Percentiles rank a stretch among this genome's conserved stretches.
Evolutionary conservation across 805 yeast species (phyloP).

Genomic region (Schwanniomyces yamadae): DNA sequence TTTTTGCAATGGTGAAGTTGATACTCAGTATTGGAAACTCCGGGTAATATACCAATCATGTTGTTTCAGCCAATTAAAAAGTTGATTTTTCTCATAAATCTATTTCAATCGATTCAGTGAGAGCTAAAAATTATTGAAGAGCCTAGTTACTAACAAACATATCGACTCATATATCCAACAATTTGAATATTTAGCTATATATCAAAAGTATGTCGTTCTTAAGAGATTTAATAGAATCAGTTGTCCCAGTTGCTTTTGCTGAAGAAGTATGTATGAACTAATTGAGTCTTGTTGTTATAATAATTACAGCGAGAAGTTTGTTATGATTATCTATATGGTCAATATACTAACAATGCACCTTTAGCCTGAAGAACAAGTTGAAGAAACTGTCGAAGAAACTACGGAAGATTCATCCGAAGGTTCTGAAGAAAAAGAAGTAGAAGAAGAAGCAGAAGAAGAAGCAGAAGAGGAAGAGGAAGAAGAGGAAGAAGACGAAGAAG

Average conservation of each 20-base stretch:
- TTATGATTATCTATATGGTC: too few relatives aligned
- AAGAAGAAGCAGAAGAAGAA: constrained; percentile 36
- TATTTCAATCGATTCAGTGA: constrained; percentile 1
- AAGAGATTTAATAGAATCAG: constrained; percentile 75
- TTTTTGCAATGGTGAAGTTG: too few relatives aligned
- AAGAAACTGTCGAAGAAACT: constrained; percentile 44
- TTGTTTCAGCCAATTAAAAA: constrained; percentile 24
- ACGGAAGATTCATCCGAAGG: constrained; percentile 24
- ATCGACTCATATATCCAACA: too few relatives aligned
- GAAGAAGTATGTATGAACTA: constrained; percentile 52
- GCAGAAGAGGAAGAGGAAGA: constrained; percentile 54
- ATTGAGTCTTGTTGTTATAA: background rate
- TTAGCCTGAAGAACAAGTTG: constrained; percentile 28
- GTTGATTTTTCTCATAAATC: constrained; percentile 24
- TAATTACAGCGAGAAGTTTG: too few relatives aligned
- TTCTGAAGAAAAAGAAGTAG: constrained; percentile 19
- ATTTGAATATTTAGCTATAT: constrained; percentile 1
- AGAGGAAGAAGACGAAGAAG: constrained; percentile 64
- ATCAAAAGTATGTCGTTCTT: constrained; percentile 45
- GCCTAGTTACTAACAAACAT: too few relatives aligned
- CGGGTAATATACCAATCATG: constrained; percentile 5
- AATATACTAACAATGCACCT: constrained; percentile 13
- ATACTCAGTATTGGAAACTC: too few relatives aligned
- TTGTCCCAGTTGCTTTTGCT: constrained; percentile 83
- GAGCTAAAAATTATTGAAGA: constrained; percentile 1